Conservation (phyloP, 2,329 filamentous ascomycete genomes). For the Cladophialophora exuberans region DNA sequence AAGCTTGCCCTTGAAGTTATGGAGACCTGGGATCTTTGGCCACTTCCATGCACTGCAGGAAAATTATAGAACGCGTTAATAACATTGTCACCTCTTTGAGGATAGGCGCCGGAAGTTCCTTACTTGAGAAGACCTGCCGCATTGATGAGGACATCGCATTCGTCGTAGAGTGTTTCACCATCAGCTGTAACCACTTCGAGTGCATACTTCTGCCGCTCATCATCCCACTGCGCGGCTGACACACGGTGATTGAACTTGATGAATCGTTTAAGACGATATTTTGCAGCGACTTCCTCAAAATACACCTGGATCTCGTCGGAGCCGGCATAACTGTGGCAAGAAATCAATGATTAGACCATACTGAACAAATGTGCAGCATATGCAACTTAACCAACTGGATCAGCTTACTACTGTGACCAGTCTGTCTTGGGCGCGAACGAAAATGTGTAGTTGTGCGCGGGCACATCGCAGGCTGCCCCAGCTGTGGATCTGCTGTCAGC, state of each 20-base stretch:
- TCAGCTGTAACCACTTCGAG: slow-evolving; percentile 1
- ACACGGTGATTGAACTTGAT: slow-evolving; percentile 30
- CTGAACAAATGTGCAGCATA: no score
- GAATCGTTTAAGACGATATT: slow-evolving; percentile 32
- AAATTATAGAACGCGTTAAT: not conserved
- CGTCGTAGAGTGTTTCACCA: slow-evolving; percentile 15
- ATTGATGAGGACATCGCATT: slow-evolving; percentile 41
- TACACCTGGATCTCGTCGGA: slow-evolving; percentile 36
- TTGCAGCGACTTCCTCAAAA: slow-evolving; percentile 32
- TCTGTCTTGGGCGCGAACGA: slow-evolving; percentile 49
- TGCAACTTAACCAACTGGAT: no score
- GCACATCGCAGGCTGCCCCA: slow-evolving; percentile 37
- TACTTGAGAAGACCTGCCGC: slow-evolving; percentile 44
- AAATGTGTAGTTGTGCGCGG: slow-evolving; percentile 60
- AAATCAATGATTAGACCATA: not conserved
- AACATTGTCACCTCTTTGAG: not conserved
- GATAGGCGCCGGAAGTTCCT: not conserved
- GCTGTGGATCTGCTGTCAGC: not conserved
- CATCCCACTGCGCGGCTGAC: slow-evolving; percentile 27
- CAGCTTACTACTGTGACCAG: slow-evolving; percentile 22
- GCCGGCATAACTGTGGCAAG: slow-evolving; percentile 29
- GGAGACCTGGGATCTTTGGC: slow-evolving; percentile 56
- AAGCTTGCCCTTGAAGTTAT: slow-evolving; percentile 55
- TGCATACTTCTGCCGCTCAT: slow-evolving; percentile 16
- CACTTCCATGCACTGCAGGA: slow-evolving; percentile 47